phyloP scores from a whole-genome alignment of 2,329 filamentous ascomycete species.

The Aspergillus fumigatiaffinis region DNA sequence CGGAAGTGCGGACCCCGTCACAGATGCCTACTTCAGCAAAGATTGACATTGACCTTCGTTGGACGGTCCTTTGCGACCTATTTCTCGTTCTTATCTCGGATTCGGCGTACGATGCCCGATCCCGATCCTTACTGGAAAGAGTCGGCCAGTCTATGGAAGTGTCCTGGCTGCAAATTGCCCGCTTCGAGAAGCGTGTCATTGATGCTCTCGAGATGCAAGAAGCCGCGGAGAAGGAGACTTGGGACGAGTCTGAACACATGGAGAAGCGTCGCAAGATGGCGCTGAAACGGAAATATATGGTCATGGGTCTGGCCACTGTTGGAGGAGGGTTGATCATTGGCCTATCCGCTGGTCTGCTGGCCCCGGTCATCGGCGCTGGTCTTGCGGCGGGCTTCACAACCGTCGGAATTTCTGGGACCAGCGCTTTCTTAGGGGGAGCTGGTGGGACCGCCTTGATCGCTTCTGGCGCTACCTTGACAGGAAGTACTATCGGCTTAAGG shows the following conservation, averaged over 20 bases:
- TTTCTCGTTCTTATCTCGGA: conserved; percentile 97
- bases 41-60: conserved; percentile 92
- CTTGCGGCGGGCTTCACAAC: conserved; percentile 93
- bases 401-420: conserved; percentile 85
- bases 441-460: conserved; percentile 94
- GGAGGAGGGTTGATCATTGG: conserved; percentile 94
- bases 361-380: conserved; percentile 89
- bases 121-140: conserved; percentile 74
- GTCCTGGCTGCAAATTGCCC: conserved; percentile 86
- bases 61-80: conserved; percentile 94
- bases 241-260: conserved; percentile 96
- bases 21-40: conserved; percentile 76
- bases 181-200: conserved; percentile 95
- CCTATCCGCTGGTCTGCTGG: conserved; percentile 83
- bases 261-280: conserved; percentile 77
- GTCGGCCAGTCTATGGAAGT: conserved; percentile 79
- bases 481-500: conserved; percentile 77
- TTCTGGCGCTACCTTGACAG: conserved; percentile 79
- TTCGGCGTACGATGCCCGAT: conserved; percentile 85
- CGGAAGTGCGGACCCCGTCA: conserved; percentile 75
- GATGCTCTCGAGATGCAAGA: conserved; percentile 98
- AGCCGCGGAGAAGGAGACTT: conserved; percentile 87
- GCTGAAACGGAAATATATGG: conserved; percentile 77
- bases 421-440: conserved; percentile 83
- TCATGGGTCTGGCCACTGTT: conserved; percentile 96